Conservation (phyloP, 306 rosid species). For the Rosa lucieae region DNA sequence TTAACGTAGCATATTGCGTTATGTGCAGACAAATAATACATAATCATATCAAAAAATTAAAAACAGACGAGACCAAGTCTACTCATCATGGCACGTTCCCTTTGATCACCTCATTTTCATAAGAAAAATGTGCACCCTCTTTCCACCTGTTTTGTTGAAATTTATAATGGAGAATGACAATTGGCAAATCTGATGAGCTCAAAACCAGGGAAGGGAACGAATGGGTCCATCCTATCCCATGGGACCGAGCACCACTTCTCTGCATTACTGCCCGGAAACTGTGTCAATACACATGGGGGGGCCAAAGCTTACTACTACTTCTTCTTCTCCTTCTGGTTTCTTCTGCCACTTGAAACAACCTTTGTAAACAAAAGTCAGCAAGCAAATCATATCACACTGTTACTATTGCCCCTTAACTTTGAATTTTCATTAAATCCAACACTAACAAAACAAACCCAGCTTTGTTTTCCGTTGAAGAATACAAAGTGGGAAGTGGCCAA, state of each 20-base stretch:
- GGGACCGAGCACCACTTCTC: neutral
- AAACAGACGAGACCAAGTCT: no score
- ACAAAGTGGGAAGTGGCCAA: slow-evolving; percentile 40
- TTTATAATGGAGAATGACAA: neutral
- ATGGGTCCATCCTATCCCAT: no score
- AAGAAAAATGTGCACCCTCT: neutral
- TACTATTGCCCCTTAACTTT: neutral
- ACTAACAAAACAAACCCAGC: neutral
- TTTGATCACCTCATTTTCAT: neutral
- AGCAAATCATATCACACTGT: neutral
- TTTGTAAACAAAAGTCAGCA: neutral
- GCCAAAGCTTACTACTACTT: neutral
- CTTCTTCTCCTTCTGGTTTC: neutral
- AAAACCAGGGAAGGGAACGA: neutral
- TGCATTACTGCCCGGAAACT: neutral
- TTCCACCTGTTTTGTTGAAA: neutral
- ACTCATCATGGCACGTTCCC: no score
- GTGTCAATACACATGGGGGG: neutral
- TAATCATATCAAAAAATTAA: no score
- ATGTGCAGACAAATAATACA: neutral
- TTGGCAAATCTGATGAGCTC: neutral
- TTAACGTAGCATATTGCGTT: no score
- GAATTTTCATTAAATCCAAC: neutral
- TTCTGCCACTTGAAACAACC: neutral
- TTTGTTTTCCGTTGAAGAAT: slow-evolving; percentile 23